These are phyloP conservation scores for Phytopythium boreale DNA, from an alignment of 352 stramenopile species.

Conservation along the genomic window DNA sequence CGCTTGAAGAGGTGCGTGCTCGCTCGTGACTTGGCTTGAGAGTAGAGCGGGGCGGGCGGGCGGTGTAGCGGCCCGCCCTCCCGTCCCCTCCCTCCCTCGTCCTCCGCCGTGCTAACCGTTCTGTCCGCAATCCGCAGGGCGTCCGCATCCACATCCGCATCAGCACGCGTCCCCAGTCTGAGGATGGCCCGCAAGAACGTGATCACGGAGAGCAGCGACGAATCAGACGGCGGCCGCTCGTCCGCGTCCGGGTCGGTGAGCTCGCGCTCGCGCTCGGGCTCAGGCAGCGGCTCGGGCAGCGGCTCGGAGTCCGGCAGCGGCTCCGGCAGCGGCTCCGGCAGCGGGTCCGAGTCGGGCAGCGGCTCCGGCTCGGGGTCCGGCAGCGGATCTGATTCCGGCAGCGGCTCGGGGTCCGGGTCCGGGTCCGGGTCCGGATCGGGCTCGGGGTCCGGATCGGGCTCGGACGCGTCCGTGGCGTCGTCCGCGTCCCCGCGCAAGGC, in stretches of 20 bases:
- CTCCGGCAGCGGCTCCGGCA: conserved; percentile 24
- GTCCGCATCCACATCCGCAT: not conserved
- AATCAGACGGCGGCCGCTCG: conserved; percentile 58
- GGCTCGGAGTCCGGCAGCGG: conserved; percentile 29
- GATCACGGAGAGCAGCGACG: conserved; percentile 70
- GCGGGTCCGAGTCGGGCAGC: conserved; percentile 24
- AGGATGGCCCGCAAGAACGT: conserved; percentile 64
- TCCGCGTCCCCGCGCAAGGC: conserved; percentile 26
- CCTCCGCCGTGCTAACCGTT: not conserved
- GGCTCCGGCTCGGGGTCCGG: conserved; percentile 35
- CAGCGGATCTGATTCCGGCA: conserved; percentile 16
- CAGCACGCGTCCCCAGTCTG: not conserved
- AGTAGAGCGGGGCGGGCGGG: not conserved
- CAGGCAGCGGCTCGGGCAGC: conserved; percentile 19
- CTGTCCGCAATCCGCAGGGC: not conserved
- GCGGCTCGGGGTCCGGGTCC: conserved; percentile 25
- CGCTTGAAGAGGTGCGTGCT: not conserved
- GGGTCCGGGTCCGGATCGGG: conserved; percentile 34
- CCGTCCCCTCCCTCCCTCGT: not conserved
- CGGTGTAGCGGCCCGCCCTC: no score
- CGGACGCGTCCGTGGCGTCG: conserved; percentile 20
- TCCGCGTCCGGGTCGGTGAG: conserved; percentile 55
- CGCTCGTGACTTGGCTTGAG: not conserved
- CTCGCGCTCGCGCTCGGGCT: conserved; percentile 42
- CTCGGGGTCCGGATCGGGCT: conserved; percentile 20